Conservation (phyloP, 192 early-diverging fungal species). For the Coemansia sp. region DNA sequence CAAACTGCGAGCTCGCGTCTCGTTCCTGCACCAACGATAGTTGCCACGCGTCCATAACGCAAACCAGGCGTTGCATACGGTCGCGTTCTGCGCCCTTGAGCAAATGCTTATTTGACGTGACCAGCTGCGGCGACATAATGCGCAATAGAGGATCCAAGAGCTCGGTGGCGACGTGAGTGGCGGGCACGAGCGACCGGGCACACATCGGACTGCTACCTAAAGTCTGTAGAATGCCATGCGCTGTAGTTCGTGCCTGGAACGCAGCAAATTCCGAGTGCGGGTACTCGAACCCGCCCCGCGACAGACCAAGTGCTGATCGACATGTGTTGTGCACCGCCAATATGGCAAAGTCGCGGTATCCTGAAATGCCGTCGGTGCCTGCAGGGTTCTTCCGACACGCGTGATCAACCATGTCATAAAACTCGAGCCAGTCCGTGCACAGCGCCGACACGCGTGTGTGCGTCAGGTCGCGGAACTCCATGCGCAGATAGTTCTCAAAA, state of each 20-base stretch:
- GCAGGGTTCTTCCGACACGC: constrained; percentile 17
- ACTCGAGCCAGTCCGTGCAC: constrained; percentile 71
- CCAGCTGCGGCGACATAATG: constrained; percentile 77
- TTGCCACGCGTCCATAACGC: constrained; percentile 29
- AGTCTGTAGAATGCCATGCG: constrained; percentile 55
- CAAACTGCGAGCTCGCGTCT: constrained; percentile 27
- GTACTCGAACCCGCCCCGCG: constrained; percentile 65
- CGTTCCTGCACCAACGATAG: constrained; percentile 38
- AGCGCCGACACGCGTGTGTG: constrained; percentile 65
- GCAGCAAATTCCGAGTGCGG: constrained; percentile 79
- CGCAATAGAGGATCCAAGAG: constrained; percentile 67
- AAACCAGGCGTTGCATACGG: constrained; percentile 26
- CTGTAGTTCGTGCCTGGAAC: constrained; percentile 48
- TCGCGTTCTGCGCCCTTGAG: constrained; percentile 34
- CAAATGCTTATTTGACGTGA: constrained; percentile 59
- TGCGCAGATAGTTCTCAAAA: constrained; percentile 85
- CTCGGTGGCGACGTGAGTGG: constrained; percentile 49
- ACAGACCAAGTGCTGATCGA: constrained; percentile 59
- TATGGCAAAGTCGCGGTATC: constrained; percentile 70
- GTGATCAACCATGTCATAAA: constrained; percentile 72
- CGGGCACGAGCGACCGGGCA: constrained; percentile 53
- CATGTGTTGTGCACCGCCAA: constrained; percentile 80
- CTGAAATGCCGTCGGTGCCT: constrained; percentile 56
- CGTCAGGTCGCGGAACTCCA: constrained; percentile 75
- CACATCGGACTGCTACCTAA: constrained; percentile 55